These are phyloP conservation scores for Scleroderma bovista DNA, from an alignment of 768 basidiomycete genomes.

Conservation along the genomic window DNA sequence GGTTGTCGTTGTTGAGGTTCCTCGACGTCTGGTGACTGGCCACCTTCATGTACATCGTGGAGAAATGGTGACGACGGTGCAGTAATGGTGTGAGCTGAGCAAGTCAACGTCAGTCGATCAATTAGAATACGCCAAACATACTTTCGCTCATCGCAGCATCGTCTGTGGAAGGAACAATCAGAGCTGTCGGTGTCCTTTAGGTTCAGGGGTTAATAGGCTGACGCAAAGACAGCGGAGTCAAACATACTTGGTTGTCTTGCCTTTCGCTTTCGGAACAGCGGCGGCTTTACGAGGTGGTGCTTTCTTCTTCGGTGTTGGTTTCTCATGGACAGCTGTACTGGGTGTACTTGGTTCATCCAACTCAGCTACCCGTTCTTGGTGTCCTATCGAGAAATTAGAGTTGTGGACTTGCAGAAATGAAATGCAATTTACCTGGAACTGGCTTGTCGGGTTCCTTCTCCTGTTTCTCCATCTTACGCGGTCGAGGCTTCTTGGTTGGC, in stretches of 20 bases:
- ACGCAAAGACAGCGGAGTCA: not conserved
- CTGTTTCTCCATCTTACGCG: conserved; percentile 49
- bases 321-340: conserved; percentile 22
- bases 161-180: conserved; percentile 37
- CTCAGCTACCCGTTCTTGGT: conserved; percentile 24
- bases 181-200: conserved; percentile 24
- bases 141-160: conserved; percentile 61
- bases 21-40: conserved; percentile 49
- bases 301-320: conserved; percentile 43
- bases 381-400: conserved; percentile 19
- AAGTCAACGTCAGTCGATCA: not conserved
- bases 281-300: conserved; percentile 39
- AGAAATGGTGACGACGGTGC: conserved; percentile 67
- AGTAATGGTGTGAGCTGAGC: conserved; percentile 56
- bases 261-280: conserved; percentile 31
- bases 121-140: conserved; percentile 19
- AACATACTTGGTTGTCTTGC: conserved; percentile 27
- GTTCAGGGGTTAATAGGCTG: conserved; percentile 7
- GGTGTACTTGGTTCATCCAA: conserved; percentile 14
- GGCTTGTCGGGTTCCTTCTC: conserved; percentile 39
- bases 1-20: conserved; percentile 23
- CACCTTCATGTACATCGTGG: conserved; percentile 35
- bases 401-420: conserved; percentile 11
- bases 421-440: conserved; percentile 29
- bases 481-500: conserved; percentile 43